Conservation (phyloP, 78 protist genomes). For the Anaeramoeba flamelloides region DNA sequence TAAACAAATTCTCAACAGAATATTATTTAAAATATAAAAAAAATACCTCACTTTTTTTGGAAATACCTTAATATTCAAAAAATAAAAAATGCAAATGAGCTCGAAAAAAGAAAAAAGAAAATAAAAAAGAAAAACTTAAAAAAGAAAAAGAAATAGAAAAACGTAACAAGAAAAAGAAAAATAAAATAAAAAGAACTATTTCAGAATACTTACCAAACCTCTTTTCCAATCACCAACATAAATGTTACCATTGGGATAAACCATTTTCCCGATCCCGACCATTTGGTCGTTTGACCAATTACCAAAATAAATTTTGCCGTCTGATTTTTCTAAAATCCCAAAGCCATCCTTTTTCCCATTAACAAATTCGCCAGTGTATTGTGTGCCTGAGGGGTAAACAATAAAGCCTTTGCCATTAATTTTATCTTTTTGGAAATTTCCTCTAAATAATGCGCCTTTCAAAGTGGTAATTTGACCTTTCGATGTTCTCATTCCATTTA, state of each 20-base stretch:
- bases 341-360: neutral
- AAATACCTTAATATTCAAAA: no score
- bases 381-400: neutral
- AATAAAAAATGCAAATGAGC: no score
- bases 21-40: no score
- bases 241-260: neutral
- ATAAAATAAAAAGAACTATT: no score
- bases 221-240: neutral
- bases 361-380: neutral
- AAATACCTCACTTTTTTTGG: no score
- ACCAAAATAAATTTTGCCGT: neutral
- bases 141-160: no score
- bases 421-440: neutral
- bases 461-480: neutral
- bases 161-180: no score
- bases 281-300: neutral
- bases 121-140: no score
- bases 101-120: no score
- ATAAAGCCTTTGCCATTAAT: neutral
- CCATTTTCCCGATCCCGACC: neutral
- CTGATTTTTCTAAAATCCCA: neutral
- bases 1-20: no score
- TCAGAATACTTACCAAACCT: neutral
- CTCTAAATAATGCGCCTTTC: neutral
- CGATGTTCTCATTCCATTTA: neutral